These are phyloP conservation scores for Berkeleyomyces basicola DNA, from an alignment of 2,329 filamentous ascomycete genomes.

Conservation along the genomic window DNA sequence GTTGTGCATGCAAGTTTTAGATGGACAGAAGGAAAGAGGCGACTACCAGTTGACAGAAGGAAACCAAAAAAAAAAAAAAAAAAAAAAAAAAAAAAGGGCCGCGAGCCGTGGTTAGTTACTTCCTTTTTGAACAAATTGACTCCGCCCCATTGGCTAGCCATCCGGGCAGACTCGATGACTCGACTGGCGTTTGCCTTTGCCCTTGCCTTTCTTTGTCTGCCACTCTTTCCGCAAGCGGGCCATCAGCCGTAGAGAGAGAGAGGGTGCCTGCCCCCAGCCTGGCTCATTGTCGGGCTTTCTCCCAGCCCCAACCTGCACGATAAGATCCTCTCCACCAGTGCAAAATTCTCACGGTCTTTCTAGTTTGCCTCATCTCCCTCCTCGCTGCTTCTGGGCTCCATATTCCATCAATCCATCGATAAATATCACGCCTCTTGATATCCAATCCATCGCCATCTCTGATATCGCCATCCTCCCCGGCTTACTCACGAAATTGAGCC, in stretches of 20 bases:
- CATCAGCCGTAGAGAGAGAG: too few species aligned
- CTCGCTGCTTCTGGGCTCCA: neutral
- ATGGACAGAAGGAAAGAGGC: too few species aligned
- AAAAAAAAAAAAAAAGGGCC: neutral
- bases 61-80: neutral
- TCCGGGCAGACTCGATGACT: neutral
- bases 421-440: neutral
- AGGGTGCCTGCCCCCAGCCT: neutral
- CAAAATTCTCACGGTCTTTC: neutral
- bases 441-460: neutral
- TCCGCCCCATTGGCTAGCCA: neutral
- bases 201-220: neutral
- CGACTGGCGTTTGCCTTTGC: neutral
- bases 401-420: neutral
- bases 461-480: neutral
- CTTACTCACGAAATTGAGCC: neutral
- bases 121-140: neutral
- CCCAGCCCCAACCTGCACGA: neutral
- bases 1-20: too few species aligned
- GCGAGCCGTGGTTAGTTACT: neutral
- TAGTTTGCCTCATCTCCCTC: neutral
- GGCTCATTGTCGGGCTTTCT: neutral
- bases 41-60: neutral
- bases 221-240: neutral
- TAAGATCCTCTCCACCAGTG: too few species aligned